Evolutionary conservation across 805 yeast genomes (phyloP), one percentile per base, ranked within the genome.

Genomic region (Phaffomyces opuntiae): DNA sequence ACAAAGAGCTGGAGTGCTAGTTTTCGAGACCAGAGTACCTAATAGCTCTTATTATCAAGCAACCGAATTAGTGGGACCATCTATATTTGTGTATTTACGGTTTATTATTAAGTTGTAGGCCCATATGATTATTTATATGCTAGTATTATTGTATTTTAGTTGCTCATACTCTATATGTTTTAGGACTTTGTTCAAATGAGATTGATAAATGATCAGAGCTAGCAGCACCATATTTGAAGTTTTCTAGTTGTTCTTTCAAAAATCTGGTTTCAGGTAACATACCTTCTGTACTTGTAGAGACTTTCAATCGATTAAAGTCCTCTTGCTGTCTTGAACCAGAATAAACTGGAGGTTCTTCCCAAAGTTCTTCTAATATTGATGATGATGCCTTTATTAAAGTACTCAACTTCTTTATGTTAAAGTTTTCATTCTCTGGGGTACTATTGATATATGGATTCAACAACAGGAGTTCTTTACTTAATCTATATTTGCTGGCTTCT

Each of bases 141-240:
- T 3, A 9, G 31, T 27, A 29, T 29, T 9, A 17, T 17, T 17
- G 19, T 29, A 8, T 21, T 21, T 21, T 21, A 9, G 6, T 11
- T 29, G 38, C 7, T 31, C 33, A 39, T 9, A 39, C 36, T 8
- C 43, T 43, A 5, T 42, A 38, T 25, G 48, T 38, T 34, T 32
- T 41, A 4, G 48, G 48, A 25, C 45, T 42, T 13, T 37, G 43
- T 8, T 45, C 48, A n/a, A 45, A 40, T 3, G 40, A 37, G 8
- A 35, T 32, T 7, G 42, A 39, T 17, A 38, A 16, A 9, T 39
- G 25, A 4, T 16, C 43, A 19, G 29, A 13, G 9, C 19, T 34
- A 13, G 16, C 25, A 13, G 35, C 24, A 5, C 45, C 45, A 13
- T 42, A 45, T 11, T 42, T 41, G 43, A 34, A 45, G 27, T 16